These are phyloP conservation scores for Berberis thunbergii DNA, from an alignment of 164 flowering plant species.

Conservation along the genomic window DNA sequence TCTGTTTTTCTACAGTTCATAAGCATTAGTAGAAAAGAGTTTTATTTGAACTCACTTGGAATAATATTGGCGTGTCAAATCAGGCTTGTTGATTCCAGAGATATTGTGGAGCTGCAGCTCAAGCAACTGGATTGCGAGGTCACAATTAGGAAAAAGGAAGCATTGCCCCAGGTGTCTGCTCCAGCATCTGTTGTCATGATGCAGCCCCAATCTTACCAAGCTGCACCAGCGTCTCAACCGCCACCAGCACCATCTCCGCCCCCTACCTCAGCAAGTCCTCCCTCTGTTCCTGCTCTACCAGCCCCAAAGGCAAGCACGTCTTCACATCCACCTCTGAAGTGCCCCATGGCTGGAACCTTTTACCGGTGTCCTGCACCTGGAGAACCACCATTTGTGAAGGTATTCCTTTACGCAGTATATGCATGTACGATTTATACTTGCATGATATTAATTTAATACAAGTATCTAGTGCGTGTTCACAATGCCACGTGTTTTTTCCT, in stretches of 20 bases:
- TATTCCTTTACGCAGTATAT: constrained; percentile 9
- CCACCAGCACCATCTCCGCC: constrained; percentile 20
- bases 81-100: constrained; percentile 89
- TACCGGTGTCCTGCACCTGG: constrained; percentile 63
- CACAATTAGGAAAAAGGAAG: constrained; percentile 74
- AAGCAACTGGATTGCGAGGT: constrained; percentile 75
- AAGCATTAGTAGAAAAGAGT: not conserved
- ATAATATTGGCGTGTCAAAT: not conserved
- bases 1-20: too few species aligned
- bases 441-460: not conserved
- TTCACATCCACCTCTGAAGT: constrained; percentile 59
- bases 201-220: constrained; percentile 16
- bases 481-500: not conserved
- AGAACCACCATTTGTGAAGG: constrained; percentile 80
- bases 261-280: constrained; percentile 21
- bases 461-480: not conserved
- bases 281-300: constrained; percentile 18
- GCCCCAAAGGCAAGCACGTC: constrained; percentile 38
- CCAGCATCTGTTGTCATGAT: constrained; percentile 32
- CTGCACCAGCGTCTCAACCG: constrained; percentile 9
- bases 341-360: constrained; percentile 90
- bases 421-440: not conserved
- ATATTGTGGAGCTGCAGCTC: constrained; percentile 72
- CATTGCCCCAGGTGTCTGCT: constrained; percentile 49
- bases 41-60: not conserved